These are phyloP conservation scores for Leccinum pallidistipes DNA, from an alignment of 1,284 basidiomycete genomes.

Conservation along the genomic window DNA sequence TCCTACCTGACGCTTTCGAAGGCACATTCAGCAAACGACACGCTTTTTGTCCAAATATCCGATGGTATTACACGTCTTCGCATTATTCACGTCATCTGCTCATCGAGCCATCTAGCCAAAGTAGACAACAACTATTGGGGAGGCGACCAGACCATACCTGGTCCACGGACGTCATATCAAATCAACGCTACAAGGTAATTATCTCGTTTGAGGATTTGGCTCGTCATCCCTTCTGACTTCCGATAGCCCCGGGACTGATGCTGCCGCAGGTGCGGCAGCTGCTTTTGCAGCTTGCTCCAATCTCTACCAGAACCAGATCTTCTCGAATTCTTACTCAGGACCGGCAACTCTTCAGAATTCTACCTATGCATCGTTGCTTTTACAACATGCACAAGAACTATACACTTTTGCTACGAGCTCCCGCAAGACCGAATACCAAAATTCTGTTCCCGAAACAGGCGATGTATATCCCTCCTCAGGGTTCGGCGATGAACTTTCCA, in stretches of 20 bases:
- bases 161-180: slow-evolving; percentile 71
- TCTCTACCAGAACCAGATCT: slow-evolving; percentile 65
- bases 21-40: slow-evolving; percentile 77
- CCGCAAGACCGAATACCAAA: slow-evolving; percentile 59
- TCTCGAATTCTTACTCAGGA: slow-evolving; percentile 50
- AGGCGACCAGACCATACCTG: slow-evolving; percentile 79
- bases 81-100: slow-evolving; percentile 3
- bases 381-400: slow-evolving; percentile 72
- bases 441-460: slow-evolving; percentile 62
- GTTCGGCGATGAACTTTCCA: slow-evolving; percentile 67
- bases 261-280: slow-evolving; percentile 77
- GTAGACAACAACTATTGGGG: slow-evolving; percentile 87
- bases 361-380: slow-evolving; percentile 68
- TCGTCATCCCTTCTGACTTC: slow-evolving; percentile 14
- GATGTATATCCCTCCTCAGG: slow-evolving; percentile 74
- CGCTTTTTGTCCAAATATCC: slow-evolving; percentile 80
- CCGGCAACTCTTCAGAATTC: slow-evolving; percentile 73
- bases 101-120: slow-evolving; percentile 38
- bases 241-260: slow-evolving; percentile 81
- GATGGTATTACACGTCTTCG: slow-evolving; percentile 40
- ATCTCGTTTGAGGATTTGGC: background rate
- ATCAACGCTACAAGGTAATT: slow-evolving; percentile 62
- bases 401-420: slow-evolving; percentile 73
- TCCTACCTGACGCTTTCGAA: slow-evolving; percentile 31
- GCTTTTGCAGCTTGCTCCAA: slow-evolving; percentile 86